Percentiles rank a stretch among this genome's conserved stretches.
Conservation (phyloP, 306 rosid genomes). For the Oxytropis ochrocephala region DNA sequence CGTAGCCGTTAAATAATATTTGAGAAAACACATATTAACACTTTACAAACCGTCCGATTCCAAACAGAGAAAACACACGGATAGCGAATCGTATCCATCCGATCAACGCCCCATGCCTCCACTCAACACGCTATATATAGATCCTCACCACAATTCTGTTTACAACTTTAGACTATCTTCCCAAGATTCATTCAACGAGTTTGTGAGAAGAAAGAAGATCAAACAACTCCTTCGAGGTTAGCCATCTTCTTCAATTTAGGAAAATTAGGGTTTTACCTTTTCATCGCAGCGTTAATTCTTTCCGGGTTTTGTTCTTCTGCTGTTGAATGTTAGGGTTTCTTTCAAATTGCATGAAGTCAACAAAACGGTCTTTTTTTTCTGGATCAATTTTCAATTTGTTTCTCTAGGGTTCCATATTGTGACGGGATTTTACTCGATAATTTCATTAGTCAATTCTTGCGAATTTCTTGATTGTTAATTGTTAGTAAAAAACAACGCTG, state of each 20-base stretch:
- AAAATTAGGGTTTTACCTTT: too few relatives aligned
- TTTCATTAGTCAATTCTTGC: too few relatives aligned
- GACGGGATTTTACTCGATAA: too few relatives aligned
- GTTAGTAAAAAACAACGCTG: too few relatives aligned
- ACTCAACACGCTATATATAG: background rate
- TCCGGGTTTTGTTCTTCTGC: too few relatives aligned
- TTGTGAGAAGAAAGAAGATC: background rate
- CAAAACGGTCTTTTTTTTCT: too few relatives aligned
- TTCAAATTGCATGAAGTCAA: too few relatives aligned
- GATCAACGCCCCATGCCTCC: background rate
- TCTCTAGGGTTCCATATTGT: too few relatives aligned
- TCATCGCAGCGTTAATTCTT: too few relatives aligned
- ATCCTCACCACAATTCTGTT: background rate
- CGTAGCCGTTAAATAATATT: background rate
- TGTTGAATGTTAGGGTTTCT: too few relatives aligned
- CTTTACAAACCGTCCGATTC: background rate
- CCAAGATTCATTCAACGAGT: background rate
- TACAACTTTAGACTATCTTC: background rate
- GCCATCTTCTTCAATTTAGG: background rate
- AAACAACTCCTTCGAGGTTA: conserved; percentile 22
- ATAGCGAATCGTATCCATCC: background rate
- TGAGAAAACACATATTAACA: conserved; percentile 1
- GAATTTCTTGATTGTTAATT: too few relatives aligned
- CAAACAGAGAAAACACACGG: conserved; percentile 8
- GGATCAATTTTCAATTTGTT: too few relatives aligned